A percentile compares a stretch with the other conserved stretches of the same genome.
Conservation (phyloP, 2,329 filamentous ascomycete genomes). For the Gaeumannomyces tritici region DNA sequence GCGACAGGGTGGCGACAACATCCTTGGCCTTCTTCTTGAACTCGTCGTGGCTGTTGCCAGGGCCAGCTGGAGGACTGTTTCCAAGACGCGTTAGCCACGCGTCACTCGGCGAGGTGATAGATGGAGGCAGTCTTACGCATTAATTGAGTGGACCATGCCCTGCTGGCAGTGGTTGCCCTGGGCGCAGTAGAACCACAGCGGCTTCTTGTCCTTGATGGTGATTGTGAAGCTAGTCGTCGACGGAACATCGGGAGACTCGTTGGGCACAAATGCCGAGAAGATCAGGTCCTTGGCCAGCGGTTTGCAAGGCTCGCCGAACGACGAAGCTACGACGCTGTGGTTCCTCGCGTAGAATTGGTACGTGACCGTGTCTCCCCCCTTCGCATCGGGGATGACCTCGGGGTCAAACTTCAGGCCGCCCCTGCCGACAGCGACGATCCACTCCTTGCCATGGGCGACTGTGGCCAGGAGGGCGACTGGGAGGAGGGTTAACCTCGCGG, state of each 20-base stretch:
- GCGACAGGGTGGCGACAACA: constrained; percentile 17
- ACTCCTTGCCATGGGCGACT: constrained; percentile 16
- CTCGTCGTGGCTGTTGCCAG: constrained; percentile 23
- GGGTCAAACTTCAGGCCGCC: constrained; percentile 26
- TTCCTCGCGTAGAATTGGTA: constrained; percentile 32
- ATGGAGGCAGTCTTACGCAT: constrained; percentile 17
- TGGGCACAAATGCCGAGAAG: constrained; percentile 32
- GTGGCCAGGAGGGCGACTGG: constrained; percentile 16
- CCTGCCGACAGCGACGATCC: constrained; percentile 27
- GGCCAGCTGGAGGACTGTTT: background rate
- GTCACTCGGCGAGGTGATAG: too few species aligned
- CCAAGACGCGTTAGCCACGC: background rate
- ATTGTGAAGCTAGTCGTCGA: constrained; percentile 31
- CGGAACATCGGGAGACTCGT: constrained; percentile 16
- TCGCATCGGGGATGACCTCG: constrained; percentile 20
- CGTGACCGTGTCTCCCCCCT: constrained; percentile 26
- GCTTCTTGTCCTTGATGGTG: constrained; percentile 32
- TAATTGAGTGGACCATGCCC: constrained; percentile 29
- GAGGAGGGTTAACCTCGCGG: constrained; percentile 11
- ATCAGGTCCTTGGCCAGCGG: constrained; percentile 20
- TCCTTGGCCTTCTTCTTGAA: constrained; percentile 19
- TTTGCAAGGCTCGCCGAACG: constrained; percentile 27
- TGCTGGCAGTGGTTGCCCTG: constrained; percentile 34
- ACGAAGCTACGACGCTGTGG: constrained; percentile 30
- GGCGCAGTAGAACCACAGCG: constrained; percentile 40